Evolutionary conservation across 1,284 basidiomycete genomes (phyloP).

Genomic region (Heliocybe sulcata): DNA sequence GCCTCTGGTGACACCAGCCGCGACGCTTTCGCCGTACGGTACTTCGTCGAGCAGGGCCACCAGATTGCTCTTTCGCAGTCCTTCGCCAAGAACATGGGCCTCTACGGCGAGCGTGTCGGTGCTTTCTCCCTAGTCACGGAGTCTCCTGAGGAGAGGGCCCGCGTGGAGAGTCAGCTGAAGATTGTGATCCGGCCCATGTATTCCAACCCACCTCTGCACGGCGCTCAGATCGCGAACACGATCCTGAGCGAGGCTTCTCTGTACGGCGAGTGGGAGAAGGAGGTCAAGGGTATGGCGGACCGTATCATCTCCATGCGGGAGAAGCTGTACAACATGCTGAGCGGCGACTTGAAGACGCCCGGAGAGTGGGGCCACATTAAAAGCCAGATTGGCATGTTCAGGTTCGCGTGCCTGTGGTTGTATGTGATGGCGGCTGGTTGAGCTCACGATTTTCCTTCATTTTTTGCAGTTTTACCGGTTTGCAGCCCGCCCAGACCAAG

Average conservation of each 20-base stretch:
- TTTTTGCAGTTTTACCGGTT: slow-evolving; percentile 72
- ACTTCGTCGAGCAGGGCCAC: slow-evolving; percentile 89
- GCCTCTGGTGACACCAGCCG: slow-evolving; percentile 84
- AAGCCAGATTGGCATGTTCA: slow-evolving; percentile 95
- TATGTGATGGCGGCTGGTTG: slow-evolving; percentile 5
- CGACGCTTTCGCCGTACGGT: slow-evolving; percentile 92
- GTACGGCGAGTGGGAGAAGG: slow-evolving; percentile 83
- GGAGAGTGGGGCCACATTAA: slow-evolving; percentile 96
- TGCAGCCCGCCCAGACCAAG: slow-evolving; percentile 81
- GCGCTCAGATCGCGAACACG: slow-evolving; percentile 84
- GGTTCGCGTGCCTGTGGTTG: slow-evolving; percentile 33
- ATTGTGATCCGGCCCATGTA: slow-evolving; percentile 97
- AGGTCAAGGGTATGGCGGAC: slow-evolving; percentile 94
- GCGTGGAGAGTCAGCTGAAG: slow-evolving; percentile 91
- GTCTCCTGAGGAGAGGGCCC: slow-evolving; percentile 78
- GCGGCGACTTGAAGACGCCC: slow-evolving; percentile 81
- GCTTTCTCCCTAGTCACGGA: slow-evolving; percentile 83
- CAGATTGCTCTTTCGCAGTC: slow-evolving; percentile 86
- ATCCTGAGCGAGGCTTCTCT: slow-evolving; percentile 77
- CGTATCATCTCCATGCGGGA: slow-evolving; percentile 96
- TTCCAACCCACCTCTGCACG: slow-evolving; percentile 96
- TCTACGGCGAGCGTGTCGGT: slow-evolving; percentile 96
- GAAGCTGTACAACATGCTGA: slow-evolving; percentile 75
- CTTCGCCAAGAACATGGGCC: slow-evolving; percentile 99
- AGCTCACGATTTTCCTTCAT: too few species aligned